These are phyloP conservation scores for Ustilago nuda DNA, from an alignment of 1,284 basidiomycete genomes.

Conservation along the genomic window DNA sequence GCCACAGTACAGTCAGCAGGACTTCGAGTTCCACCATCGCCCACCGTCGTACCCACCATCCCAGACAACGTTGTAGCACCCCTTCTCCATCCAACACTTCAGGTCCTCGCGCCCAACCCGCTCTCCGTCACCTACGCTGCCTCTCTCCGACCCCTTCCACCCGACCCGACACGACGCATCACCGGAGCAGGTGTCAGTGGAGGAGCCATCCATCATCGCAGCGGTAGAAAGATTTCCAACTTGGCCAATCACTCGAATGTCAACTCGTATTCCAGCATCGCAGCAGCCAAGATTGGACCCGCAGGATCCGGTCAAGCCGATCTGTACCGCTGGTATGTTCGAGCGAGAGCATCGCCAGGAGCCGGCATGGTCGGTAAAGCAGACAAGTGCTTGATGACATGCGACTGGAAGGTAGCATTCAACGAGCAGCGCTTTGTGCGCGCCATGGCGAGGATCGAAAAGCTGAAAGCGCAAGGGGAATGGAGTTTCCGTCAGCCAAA, in stretches of 20 bases:
- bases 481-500: slow-evolving; percentile 98
- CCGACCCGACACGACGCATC: slow-evolving; percentile 64
- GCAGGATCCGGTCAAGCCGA: slow-evolving; percentile 60
- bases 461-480: slow-evolving; percentile 80
- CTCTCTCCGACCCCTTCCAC: slow-evolving; percentile 64
- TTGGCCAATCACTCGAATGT: slow-evolving; percentile 27
- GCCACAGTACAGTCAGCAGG: slow-evolving; percentile 27
- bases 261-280: slow-evolving; percentile 44
- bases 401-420: slow-evolving; percentile 68
- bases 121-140: slow-evolving; percentile 67
- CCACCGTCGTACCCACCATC: slow-evolving; percentile 24
- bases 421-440: slow-evolving; percentile 72
- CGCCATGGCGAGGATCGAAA: slow-evolving; percentile 86
- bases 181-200: slow-evolving; percentile 64
- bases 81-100: slow-evolving; percentile 60
- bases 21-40: slow-evolving; percentile 42
- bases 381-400: slow-evolving; percentile 66
- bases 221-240: slow-evolving; percentile 46
- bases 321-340: slow-evolving; percentile 64
- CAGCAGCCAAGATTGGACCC: slow-evolving; percentile 49
- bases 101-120: slow-evolving; percentile 64
- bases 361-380: slow-evolving; percentile 67
- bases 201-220: slow-evolving; percentile 63
- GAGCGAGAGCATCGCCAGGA: slow-evolving; percentile 62
- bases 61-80: slow-evolving; percentile 32